A percentile compares a stretch with the other conserved stretches of the same genome.
Conservation (phyloP, 768 basidiomycete genomes). For the Mycena amicta region DNA sequence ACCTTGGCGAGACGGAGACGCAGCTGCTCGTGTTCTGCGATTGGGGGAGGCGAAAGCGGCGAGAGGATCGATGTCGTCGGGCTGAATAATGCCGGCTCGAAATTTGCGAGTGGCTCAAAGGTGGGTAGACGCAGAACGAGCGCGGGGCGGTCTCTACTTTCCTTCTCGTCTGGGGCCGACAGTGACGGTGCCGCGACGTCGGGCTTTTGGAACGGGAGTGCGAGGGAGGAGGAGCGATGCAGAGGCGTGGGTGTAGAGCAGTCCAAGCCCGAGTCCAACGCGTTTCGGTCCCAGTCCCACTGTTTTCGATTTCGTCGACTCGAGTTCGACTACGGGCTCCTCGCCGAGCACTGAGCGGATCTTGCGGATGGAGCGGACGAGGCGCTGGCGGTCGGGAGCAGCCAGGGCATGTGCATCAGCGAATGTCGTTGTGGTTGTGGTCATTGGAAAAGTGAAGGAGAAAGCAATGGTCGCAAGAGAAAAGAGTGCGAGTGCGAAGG, state of each 20-base stretch:
- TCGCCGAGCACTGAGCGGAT: slow-evolving; percentile 17
- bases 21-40: slow-evolving; percentile 24
- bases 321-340: slow-evolving; percentile 10
- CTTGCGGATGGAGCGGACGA: slow-evolving; percentile 20
- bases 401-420: not conserved
- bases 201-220: slow-evolving; percentile 11
- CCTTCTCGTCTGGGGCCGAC: not conserved
- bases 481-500: not conserved
- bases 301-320: not conserved
- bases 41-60: slow-evolving; percentile 15
- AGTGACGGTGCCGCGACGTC: not conserved
- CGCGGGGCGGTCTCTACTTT: slow-evolving; percentile 6
- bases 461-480: not conserved
- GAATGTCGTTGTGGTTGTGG: not conserved
- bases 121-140: slow-evolving; percentile 12
- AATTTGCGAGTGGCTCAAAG: not conserved
- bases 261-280: not conserved
- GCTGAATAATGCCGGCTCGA: slow-evolving; percentile 6
- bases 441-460: not conserved
- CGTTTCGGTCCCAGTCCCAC: not conserved
- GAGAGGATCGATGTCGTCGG: slow-evolving; percentile 13
- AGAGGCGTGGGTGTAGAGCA: slow-evolving; percentile 9
- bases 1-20: slow-evolving; percentile 47
- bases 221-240: slow-evolving; percentile 8
- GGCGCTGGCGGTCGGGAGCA: slow-evolving; percentile 9